These are phyloP conservation scores for Linum tenue DNA, from an alignment of 345 rosid species.

Conservation along the genomic window DNA sequence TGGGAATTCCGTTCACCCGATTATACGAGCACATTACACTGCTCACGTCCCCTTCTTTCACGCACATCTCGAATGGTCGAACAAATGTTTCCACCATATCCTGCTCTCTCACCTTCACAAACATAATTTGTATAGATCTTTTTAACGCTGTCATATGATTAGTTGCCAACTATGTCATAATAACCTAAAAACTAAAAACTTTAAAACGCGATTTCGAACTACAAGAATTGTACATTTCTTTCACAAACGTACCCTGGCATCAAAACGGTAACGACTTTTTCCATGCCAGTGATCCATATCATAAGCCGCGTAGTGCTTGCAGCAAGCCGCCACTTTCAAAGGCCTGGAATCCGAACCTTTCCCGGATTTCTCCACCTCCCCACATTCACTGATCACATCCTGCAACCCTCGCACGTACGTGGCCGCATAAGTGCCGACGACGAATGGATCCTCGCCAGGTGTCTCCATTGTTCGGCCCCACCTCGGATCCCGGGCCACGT, in stretches of 20 bases:
- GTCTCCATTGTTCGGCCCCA: conserved; percentile 3
- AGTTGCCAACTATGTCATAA: background rate
- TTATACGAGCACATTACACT: conserved; percentile 99
- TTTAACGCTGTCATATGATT: background rate
- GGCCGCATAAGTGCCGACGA: background rate
- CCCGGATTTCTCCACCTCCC: background rate
- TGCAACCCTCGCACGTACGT: background rate
- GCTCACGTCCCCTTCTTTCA: conserved; percentile 72
- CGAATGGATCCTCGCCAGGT: conserved; percentile 1
- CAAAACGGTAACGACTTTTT: conserved; percentile 72
- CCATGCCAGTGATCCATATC: conserved; percentile 97
- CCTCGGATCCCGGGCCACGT: conserved; percentile 2
- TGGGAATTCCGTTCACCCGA: conserved; percentile 89
- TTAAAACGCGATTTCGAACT: background rate
- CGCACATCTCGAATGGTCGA: conserved; percentile 84
- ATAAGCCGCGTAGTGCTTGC: conserved; percentile 94
- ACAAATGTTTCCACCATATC: conserved; percentile 82
- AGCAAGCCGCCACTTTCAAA: conserved; percentile 91
- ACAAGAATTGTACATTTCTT: background rate
- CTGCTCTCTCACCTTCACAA: conserved; percentile 54
- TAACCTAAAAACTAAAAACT: background rate
- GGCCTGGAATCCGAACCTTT: conserved; percentile 33
- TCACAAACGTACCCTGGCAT: conserved; percentile 47
- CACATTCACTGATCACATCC: background rate
- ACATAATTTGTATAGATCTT: background rate